phyloP scores from a whole-genome alignment of 768 basidiomycete species.

The Lentinula sp. region DNA sequence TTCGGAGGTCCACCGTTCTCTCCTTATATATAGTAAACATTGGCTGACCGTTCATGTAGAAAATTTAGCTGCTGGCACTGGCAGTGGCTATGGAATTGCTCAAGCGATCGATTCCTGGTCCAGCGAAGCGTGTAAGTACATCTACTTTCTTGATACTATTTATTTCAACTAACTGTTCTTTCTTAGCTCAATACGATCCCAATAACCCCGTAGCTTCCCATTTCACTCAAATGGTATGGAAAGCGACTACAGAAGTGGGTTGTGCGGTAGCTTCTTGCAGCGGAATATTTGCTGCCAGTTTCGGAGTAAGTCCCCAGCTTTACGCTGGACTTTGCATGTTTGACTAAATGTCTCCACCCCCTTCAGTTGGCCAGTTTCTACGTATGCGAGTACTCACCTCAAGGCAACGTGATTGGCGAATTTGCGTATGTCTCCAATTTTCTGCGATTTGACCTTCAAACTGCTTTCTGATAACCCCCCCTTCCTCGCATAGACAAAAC shows the following conservation, averaged over 20 bases:
- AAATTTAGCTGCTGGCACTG: conserved; percentile 73
- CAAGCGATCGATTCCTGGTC: conserved; percentile 56
- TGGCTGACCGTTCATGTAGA: conserved; percentile 30
- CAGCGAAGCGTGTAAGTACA: conserved; percentile 55
- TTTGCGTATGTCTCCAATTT: conserved; percentile 43
- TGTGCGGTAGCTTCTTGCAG: conserved; percentile 53
- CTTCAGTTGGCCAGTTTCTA: conserved; percentile 47
- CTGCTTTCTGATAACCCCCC: background rate
- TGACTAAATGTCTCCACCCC: conserved; percentile 2
- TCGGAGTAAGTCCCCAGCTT: conserved; percentile 36
- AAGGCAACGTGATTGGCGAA: conserved; percentile 59
- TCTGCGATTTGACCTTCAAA: background rate
- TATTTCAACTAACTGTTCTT: background rate
- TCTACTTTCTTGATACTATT: background rate
- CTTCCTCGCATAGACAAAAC: conserved; percentile 27
- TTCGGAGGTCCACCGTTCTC: conserved; percentile 44
- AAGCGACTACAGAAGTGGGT: conserved; percentile 54
- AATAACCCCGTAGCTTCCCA: conserved; percentile 55
- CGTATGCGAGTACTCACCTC: conserved; percentile 64
- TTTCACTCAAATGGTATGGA: conserved; percentile 79
- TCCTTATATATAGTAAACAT: background rate
- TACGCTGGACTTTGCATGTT: background rate
- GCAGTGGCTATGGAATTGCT: conserved; percentile 38
- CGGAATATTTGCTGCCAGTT: conserved; percentile 51
- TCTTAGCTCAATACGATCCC: conserved; percentile 49